A percentile compares a stretch with the other conserved stretches of the same genome.
Evolutionary conservation across 176 grass and related monocot genomes (phyloP).

Genomic region (Oryza glumipatula): DNA sequence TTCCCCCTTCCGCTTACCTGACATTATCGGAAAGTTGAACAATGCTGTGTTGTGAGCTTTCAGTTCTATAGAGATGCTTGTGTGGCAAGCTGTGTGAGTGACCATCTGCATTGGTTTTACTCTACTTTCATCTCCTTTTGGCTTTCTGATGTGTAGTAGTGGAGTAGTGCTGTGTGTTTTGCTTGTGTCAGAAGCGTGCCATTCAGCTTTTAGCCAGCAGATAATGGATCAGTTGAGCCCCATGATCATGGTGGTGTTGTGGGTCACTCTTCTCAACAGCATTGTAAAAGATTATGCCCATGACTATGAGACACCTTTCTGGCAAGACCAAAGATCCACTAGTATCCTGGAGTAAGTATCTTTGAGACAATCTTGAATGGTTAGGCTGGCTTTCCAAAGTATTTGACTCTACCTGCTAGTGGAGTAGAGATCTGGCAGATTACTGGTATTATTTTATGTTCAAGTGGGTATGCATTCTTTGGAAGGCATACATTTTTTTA

Average conservation of each 20-base stretch:
- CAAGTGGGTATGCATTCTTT: not conserved
- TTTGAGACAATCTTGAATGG: not conserved
- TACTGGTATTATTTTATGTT: not conserved
- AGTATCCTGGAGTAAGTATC: not conserved
- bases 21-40: slow-evolving; percentile 28
- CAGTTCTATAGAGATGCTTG: slow-evolving; percentile 51
- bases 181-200: slow-evolving; percentile 3
- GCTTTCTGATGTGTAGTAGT: not conserved
- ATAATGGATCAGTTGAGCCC: not conserved
- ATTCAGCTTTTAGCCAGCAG: not conserved
- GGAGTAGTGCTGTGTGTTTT: not conserved
- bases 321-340: not conserved
- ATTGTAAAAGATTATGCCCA: not conserved
- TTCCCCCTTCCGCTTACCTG: not conserved
- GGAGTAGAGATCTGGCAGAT: too few relatives aligned
- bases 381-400: not conserved
- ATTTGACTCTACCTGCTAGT: too few relatives aligned
- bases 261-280: not conserved
- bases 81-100: not conserved
- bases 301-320: not conserved
- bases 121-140: not conserved
- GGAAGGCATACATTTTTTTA: not conserved
- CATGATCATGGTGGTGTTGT: not conserved
- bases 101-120: not conserved
- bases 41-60: not conserved